These are phyloP conservation scores for Phytophthora pseudosyringae DNA, from an alignment of 352 stramenopile species.

Conservation along the genomic window DNA sequence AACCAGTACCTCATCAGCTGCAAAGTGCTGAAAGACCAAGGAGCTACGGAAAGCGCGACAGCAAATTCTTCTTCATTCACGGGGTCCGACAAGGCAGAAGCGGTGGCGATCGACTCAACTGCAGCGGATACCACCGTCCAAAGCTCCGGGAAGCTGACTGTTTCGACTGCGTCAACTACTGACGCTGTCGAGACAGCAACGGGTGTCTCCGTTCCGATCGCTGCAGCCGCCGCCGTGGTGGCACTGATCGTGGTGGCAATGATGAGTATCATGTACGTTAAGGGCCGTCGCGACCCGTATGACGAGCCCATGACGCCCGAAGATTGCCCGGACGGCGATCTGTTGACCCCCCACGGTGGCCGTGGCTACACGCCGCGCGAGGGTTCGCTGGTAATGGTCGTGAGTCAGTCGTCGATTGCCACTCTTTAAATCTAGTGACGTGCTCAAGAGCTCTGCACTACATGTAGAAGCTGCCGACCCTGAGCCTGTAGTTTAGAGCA, in stretches of 20 bases:
- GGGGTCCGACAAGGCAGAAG: not conserved
- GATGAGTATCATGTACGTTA: conserved; percentile 38
- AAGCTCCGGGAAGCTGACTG: conserved; percentile 2
- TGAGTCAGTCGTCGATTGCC: conserved; percentile 45
- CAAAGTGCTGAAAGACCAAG: conserved; percentile 45
- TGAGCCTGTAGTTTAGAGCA: conserved; percentile 15
- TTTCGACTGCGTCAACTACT: conserved; percentile 4
- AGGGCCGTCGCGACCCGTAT: conserved; percentile 22
- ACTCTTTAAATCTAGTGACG: conserved; percentile 29
- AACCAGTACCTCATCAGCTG: conserved; percentile 69
- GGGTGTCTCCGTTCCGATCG: not conserved
- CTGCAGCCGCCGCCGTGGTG: conserved; percentile 17
- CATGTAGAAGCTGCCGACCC: not conserved
- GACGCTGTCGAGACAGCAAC: not conserved
- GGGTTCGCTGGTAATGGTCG: conserved; percentile 39
- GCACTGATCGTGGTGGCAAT: conserved; percentile 36
- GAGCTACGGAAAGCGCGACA: conserved; percentile 14
- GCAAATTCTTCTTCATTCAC: not conserved
- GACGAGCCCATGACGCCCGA: conserved; percentile 35
- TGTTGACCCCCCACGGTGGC: conserved; percentile 23
- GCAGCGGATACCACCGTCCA: conserved; percentile 1
- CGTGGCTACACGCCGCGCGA: conserved; percentile 34
- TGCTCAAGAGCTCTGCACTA: conserved; percentile 5
- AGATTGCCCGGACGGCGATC: conserved; percentile 12
- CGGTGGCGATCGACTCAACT: not conserved